Evolutionary conservation across 2,329 filamentous ascomycete genomes (phyloP).

Genomic region (Colletotrichum caudatum): DNA sequence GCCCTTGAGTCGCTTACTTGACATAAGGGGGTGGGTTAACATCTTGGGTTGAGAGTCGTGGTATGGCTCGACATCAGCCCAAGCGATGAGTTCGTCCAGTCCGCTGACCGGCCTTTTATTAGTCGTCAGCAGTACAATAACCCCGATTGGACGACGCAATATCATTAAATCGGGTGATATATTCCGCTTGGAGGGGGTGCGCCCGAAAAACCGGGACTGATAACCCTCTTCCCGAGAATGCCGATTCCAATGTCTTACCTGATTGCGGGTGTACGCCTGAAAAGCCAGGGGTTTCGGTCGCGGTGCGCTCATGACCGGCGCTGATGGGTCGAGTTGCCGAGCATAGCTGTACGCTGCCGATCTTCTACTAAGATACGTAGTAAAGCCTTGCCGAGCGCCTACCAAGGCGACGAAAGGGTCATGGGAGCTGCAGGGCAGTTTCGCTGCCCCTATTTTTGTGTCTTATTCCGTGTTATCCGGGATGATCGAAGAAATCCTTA

Average conservation of each 20-base stretch:
- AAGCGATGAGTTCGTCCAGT: slow-evolving; percentile 17
- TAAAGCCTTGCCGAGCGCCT: neutral
- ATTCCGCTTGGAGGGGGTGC: slow-evolving; percentile 7
- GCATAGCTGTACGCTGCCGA: slow-evolving; percentile 31
- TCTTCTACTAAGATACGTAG: slow-evolving; percentile 16
- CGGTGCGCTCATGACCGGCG: neutral
- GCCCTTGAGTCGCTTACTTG: neutral
- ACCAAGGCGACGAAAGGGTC: slow-evolving; percentile 2
- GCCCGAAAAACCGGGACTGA: slow-evolving; percentile 26
- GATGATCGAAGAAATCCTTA: neutral
- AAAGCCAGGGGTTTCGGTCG: slow-evolving; percentile 6
- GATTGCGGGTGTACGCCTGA: slow-evolving; percentile 6
- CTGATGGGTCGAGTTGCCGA: slow-evolving; percentile 26
- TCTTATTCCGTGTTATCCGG: neutral
- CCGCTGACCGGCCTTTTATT: neutral
- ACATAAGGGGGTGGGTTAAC: no score
- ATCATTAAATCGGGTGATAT: slow-evolving; percentile 15
- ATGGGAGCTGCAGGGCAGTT: slow-evolving; percentile 3
- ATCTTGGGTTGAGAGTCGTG: neutral
- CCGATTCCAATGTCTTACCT: slow-evolving; percentile 14
- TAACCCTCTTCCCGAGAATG: slow-evolving; percentile 1
- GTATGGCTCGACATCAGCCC: neutral
- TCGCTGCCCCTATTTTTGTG: neutral
- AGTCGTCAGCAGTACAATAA: slow-evolving; percentile 7
- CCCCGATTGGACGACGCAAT: slow-evolving; percentile 31